These are phyloP conservation scores for Metschnikowia shivogae DNA, from an alignment of 805 yeast species.

Conservation along the genomic window DNA sequence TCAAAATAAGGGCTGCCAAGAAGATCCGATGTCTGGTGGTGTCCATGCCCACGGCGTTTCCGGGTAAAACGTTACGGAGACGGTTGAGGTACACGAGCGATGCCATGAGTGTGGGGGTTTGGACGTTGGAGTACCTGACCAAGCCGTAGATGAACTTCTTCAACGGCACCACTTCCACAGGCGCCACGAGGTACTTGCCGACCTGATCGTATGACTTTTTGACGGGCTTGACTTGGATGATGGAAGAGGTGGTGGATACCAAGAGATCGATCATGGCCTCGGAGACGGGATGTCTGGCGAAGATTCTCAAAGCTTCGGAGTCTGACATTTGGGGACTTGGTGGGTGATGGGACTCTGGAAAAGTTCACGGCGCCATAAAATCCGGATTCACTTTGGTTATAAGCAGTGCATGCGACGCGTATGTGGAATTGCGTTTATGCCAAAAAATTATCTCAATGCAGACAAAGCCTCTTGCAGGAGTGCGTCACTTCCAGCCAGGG, in stretches of 20 bases:
- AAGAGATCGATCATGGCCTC: slow-evolving; percentile 55
- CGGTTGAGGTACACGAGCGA: slow-evolving; percentile 79
- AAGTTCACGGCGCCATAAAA: neutral
- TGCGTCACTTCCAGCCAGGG: slow-evolving; percentile 2
- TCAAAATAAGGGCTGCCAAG: slow-evolving; percentile 78
- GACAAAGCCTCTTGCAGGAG: slow-evolving; percentile 2
- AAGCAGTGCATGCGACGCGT: slow-evolving; percentile 1
- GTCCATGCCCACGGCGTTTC: slow-evolving; percentile 85
- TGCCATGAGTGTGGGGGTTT: slow-evolving; percentile 93
- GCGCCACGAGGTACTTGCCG: slow-evolving; percentile 21
- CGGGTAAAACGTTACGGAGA: slow-evolving; percentile 72
- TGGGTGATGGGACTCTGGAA: slow-evolving; percentile 1
- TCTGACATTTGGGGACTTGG: slow-evolving; percentile 20
- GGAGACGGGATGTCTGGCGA: slow-evolving; percentile 53
- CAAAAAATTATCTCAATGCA: neutral
- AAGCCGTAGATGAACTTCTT: slow-evolving; percentile 72
- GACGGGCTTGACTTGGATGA: slow-evolving; percentile 42
- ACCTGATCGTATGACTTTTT: slow-evolving; percentile 14
- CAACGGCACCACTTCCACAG: slow-evolving; percentile 31
- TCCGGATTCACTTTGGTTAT: neutral
- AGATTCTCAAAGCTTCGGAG: slow-evolving; percentile 47
- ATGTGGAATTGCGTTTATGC: neutral
- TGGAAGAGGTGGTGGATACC: slow-evolving; percentile 55
- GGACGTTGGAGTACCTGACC: slow-evolving; percentile 82
- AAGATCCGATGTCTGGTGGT: slow-evolving; percentile 93